Evolutionary conservation across 2,329 filamentous ascomycete species (phyloP), one percentile per base, ranked within the genome.

Genomic region (Cryphonectria parasitica): DNA sequence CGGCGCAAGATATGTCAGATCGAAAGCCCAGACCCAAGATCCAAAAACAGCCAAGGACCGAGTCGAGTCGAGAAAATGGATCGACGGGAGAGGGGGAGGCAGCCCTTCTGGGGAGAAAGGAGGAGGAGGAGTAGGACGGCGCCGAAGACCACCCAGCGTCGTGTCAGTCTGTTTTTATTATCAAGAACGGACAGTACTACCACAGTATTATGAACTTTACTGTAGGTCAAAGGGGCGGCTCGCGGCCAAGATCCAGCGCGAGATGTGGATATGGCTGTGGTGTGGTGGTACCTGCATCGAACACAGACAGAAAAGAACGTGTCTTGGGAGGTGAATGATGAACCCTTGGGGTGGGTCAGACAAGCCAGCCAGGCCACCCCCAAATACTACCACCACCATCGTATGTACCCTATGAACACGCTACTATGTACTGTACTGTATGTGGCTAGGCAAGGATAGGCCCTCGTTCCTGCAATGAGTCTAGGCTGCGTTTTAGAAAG

Each of bases 191-290:
- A 49, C 45, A 49, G 45, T n/a, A 49, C 45, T 49, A n/a, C 45
- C 36, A 39, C 36, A 39, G 36, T 39, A 39, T 8, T 17, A 49
- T 49, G 19, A 49, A 49, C 8, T 60, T 67, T 34, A 58, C 43
- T 22, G 69, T 52, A 61, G 64, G 63, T 67, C 70, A 72, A 72
- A 68, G 70, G 70, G 70, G 70, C 65, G 68, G 68, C 64, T 67
- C 66, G 70, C 64, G 41, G 66, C 58, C 61, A 64, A 64, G 67
- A 66, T 64, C 58, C 58, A 63, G 58, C 54, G 15, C 25, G 36
- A 54, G 36, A 31, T 69, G 70, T 66, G 58, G 67, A 49, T 54
- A 63, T 54, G 1, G 45, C 17, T 49, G 45, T 49, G 19, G 19
- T 54, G 25, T 56, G 25, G 54, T 56, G 54, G 54, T 56, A 56